Evolutionary conservation across 345 rosid genomes (phyloP).

Genomic region (Citrus trifoliata): DNA sequence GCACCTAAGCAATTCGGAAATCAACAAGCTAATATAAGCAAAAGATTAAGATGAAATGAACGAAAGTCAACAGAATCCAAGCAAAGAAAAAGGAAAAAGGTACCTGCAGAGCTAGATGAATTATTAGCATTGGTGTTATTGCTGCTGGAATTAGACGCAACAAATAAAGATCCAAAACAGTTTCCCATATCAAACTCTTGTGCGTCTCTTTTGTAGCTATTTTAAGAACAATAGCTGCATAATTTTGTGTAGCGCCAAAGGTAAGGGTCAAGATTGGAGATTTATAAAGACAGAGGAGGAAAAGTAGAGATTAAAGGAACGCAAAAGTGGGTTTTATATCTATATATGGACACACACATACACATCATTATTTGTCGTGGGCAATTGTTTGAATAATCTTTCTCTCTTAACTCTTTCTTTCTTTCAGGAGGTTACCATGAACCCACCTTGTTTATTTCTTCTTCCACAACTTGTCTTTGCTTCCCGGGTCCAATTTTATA

Average conservation of each 20-base stretch:
- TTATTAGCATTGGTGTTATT: background rate
- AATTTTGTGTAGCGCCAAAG: background rate
- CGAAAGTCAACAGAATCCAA: background rate
- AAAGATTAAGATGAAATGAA: background rate
- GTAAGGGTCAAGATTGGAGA: too few relatives aligned
- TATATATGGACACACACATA: too few relatives aligned
- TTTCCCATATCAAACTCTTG: conserved; percentile 36
- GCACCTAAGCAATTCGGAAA: background rate
- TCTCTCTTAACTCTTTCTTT: too few relatives aligned
- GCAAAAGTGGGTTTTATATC: too few relatives aligned
- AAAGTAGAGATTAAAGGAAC: too few relatives aligned
- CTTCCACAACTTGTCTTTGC: background rate
- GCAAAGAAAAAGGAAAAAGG: background rate
- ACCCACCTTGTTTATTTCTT: background rate
- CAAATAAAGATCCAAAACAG: conserved; percentile 28
- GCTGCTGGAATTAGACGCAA: background rate
- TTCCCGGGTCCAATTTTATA: background rate
- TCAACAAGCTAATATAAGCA: background rate
- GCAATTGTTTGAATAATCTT: background rate
- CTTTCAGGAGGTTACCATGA: background rate
- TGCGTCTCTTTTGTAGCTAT: background rate
- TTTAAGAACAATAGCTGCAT: background rate
- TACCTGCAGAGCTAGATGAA: conserved; percentile 25
- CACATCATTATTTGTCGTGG: background rate
- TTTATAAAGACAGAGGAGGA: too few relatives aligned